Percentiles rank a stretch among this genome's conserved stretches.
Conservation (phyloP, 2,329 filamentous ascomycete species). For the Fusarium begoniae region DNA sequence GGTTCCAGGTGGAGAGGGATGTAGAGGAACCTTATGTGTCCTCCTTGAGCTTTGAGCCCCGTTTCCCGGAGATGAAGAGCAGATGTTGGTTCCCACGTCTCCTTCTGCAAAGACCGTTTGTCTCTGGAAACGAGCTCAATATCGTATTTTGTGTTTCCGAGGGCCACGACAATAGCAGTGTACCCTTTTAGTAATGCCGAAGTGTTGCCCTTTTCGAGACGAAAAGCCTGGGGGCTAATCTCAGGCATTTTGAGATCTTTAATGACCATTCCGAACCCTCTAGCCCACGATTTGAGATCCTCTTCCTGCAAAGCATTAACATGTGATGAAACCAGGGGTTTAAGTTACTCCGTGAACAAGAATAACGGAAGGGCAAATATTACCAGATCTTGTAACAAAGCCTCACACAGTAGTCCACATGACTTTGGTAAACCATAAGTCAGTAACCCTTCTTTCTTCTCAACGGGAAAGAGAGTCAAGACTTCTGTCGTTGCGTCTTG, state of each 20-base stretch:
- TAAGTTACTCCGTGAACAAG: not conserved
- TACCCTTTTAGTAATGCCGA: conserved; percentile 40
- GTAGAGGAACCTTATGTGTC: conserved; percentile 40
- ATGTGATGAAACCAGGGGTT: not conserved
- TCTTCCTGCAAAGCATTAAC: conserved; percentile 26
- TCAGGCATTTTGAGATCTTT: conserved; percentile 38
- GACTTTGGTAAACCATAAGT: conserved; percentile 41
- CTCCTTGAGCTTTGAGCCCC: conserved; percentile 37
- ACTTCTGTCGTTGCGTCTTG: conserved; percentile 41
- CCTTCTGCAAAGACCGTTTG: conserved; percentile 31
- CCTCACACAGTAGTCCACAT: conserved; percentile 35
- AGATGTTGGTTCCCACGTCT: conserved; percentile 36
- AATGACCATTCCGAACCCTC: conserved; percentile 34
- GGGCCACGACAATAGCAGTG: conserved; percentile 39
- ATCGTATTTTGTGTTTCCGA: conserved; percentile 39
- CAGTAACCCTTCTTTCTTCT: conserved; percentile 37
- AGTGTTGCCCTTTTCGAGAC: conserved; percentile 41
- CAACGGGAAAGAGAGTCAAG: conserved; percentile 37
- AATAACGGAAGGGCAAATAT: conserved; percentile 4
- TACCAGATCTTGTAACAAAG: conserved; percentile 38
- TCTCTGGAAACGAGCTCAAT: conserved; percentile 39
- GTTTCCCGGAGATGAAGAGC: conserved; percentile 41
- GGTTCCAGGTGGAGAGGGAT: conserved; percentile 40
- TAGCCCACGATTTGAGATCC: conserved; percentile 38
- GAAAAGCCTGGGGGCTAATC: conserved; percentile 40